Evolutionary conservation across 202 grass and related monocot species (phyloP), one percentile per base, ranked within the genome.

Genomic region (Hordeum pubiflorum): DNA sequence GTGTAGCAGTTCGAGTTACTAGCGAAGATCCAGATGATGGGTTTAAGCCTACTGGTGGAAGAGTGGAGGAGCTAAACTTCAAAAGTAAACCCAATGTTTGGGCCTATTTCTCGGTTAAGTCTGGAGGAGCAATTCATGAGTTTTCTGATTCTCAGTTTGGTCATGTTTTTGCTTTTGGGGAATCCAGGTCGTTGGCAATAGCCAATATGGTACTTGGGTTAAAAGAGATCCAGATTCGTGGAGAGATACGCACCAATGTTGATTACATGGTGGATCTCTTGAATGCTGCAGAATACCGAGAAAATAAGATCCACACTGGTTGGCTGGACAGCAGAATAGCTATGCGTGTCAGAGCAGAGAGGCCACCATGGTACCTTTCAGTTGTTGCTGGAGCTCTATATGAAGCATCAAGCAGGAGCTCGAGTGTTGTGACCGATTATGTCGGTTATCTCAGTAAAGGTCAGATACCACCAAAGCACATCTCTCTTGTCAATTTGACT

Each of bases 21-120:
- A 99, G 96, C 31, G 96, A 99, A 75, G 96, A 99, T 86, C 96
- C 96, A 83, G 96, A 99, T 91, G 96, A 99, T 90, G 96, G 96
- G 58, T 99, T 99, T 82, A 99, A 93, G 87, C 92, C 96, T 75
- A 99, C 92, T 33, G 87, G 96, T 69, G 96, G 96, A 80, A 93
- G 91, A 93, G 89, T 99, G 65, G 92, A 95, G 89, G 95, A 99
- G 71, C 72, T 99, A 59, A 99, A 77, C 89, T 99, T 99, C 85
- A 99, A 99, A 89, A 99, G 96, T 89, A 99, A 99, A 75, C 96
- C 96, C 57, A 99, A 94, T 77, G 90, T 87, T 64, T 95, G 96
- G 96, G 92, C 96, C 33, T 99, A 99, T 77, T 97, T 97, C 86
- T 99, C 96, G 21, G 92, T 99, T 74, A 99, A 99, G 96, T 96